Percentiles rank a stretch among this genome's conserved stretches.
Conservation (phyloP, 805 yeast species). For the Starmerella potacharoeniae region DNA sequence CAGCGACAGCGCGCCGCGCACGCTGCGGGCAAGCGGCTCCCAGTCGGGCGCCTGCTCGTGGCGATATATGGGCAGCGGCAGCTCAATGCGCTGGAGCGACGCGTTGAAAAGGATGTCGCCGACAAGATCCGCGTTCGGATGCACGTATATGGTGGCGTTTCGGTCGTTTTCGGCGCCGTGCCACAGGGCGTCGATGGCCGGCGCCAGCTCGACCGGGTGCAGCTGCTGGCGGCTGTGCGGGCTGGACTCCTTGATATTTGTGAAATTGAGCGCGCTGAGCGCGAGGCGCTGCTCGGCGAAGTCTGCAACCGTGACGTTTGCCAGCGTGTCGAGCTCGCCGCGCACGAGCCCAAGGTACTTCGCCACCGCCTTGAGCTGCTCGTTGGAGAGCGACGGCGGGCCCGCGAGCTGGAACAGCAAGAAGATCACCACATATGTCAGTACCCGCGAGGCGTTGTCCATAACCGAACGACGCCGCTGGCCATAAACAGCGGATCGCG, state of each 20-base stretch:
- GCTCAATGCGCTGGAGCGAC: neutral
- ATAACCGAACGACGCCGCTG: neutral
- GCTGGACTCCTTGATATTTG: neutral
- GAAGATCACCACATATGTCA: neutral
- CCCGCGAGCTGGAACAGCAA: slow-evolving; percentile 2
- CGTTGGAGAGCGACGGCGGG: slow-evolving; percentile 1
- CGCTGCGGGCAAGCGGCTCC: neutral
- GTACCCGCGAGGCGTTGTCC: neutral
- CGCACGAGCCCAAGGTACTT: neutral
- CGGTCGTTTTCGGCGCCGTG: neutral
- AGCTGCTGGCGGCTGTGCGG: neutral
- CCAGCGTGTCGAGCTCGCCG: neutral
- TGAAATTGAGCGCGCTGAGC: slow-evolving; percentile 3
- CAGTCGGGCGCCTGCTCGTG: neutral
- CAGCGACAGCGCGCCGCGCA: neutral
- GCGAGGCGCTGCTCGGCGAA: neutral
- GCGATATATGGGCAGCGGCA: neutral
- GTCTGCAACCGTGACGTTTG: neutral
- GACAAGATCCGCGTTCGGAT: neutral
- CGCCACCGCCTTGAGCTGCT: neutral
- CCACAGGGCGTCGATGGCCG: neutral
- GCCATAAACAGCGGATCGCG: neutral
- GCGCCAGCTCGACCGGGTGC: neutral
- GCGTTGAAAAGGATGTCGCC: neutral
- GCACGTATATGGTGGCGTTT: neutral